Evolutionary conservation across 129 eudicot genomes (phyloP), one percentile per base, ranked within the genome.

Genomic region (Silybum marianum): DNA sequence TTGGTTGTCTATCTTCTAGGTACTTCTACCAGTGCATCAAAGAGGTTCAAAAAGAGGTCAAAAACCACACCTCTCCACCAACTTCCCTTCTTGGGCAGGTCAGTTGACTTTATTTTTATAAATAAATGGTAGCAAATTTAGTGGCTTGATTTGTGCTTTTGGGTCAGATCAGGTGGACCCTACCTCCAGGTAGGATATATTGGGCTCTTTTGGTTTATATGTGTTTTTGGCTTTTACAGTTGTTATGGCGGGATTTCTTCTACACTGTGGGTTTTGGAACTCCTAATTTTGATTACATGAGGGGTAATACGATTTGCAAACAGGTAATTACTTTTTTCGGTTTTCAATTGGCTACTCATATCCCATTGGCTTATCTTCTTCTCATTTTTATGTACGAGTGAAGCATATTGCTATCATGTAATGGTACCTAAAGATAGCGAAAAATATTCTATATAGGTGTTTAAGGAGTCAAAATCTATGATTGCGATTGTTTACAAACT

Each of bases 1-100:
- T 93, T 85, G 98, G 98, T 7, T 93, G 98, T 84, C 85, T 93
- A 14, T 93, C 98, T 77, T 85, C 92, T 54, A 90, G 98, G 88
- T 90, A 93, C 78, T 91, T 93, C 80, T 93, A 93, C 84, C 97
- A 91, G 74, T 84, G 91, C 70, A 73, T 90, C 63, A 85, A 88
- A 76, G 98, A 91, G 65, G 86, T 91, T 82, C 90, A 88, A 83
- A 86, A 87, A 73, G 86, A 69, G 77, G 82, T 81, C 16, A 88
- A 91, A 81, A 86, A 39, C 60, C 97, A 93, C 85, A 88, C 98
- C 0, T 86, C 90, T 74, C 98, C 97, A n/a, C 98, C 98, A 68
- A 94, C 90, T 88, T 93, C 98, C 44, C 98, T 93, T 84, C 84
- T 83, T 75, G 98, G 97, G 60, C 98, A 93, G 93, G 98, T 91